Evolutionary conservation across 345 rosid genomes (phyloP), one percentile per base, ranked within the genome.

Genomic region (Pugionium cornutum): DNA sequence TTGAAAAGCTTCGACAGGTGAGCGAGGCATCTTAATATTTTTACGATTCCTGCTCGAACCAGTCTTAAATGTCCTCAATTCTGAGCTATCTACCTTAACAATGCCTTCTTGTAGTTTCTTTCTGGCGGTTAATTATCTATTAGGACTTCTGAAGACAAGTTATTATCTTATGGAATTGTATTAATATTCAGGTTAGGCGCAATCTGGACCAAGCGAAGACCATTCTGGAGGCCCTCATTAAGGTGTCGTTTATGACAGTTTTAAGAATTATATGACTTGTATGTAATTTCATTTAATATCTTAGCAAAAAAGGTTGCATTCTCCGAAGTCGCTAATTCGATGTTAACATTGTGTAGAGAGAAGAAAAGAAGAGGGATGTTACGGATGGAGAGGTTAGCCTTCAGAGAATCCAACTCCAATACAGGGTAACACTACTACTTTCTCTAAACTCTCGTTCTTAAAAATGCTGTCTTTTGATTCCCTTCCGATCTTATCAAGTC

Each of bases 1-100:
- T 94, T 80, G 97, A 94, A 79, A 94, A 94, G 87, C 91, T 94
- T 77, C 96, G 99, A 43, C 99, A 94, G 87, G 99, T 90, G 31
- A 75, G 80, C 6, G 2, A 64, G 27, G 7, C 44, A 50, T 66
- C 63, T 18, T 30, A 48, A 52, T 31, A 41, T 43, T 7, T 37
- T 4, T 42, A 49, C 47, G 56, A 9, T 47, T 47, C 56, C 62
- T 67, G 32, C 9, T 43, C 11, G 5, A n/a, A 56, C 26, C 65
- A 45, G 25, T 39, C 9, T 54, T 47, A 37, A 30, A 29, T 29
- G 1, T 41, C 44, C 31, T 59, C 44, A 41, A 58, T 25, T 27
- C 25, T 36, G 42, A 40, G 35, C 31, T 32, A 6, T 62, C 37
- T 31, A 9, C 65, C 9, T 66, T 37, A 41, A 64, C 33, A 32